Base-by-base conservation (phyloP, 306 rosid species). In the Quercus ilex region DNA sequence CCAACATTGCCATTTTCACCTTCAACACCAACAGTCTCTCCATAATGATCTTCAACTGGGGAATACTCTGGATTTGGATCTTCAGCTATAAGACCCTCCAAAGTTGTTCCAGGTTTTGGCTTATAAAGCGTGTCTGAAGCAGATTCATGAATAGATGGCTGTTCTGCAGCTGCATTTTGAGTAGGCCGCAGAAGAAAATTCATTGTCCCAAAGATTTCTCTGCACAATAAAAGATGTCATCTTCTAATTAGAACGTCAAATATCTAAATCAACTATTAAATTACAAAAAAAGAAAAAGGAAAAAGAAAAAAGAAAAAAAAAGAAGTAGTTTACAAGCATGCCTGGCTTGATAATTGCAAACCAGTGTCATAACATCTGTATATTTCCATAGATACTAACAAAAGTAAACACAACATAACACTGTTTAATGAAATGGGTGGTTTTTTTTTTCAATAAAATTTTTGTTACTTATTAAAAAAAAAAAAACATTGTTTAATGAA, bases 121-220 rank as follows among this genome's bases (percentile, higher is more conserved):
- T 86, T 73, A 2, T 81, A 84, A 71, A 71, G 77, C 5, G 76
- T 28, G 18, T 83, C 92, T 19, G 71, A 75, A 57, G 82, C 89
- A 74, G 91, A 77, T 69, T 84, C 90, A 17, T 82, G 87, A 64
- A 55, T 35, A 21, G 90, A 8, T 4, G 84, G 73, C 67, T 77
- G 88, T 10, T 95, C 99, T 67, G 82, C 70, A 23, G 87, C 69
- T 69, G 79, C 83, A 67, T 52, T 79, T 41, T 85, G 80, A 9
- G 89, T 78, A 74, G 98, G 87, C 68, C 97, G 89, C 76, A 80
- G 79, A 79, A 95, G 76, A 25, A 95, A 93, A 90, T 91, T 95
- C 99, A 95, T 95, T 55, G 64, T 80, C 83, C 77, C 80, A 21
- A 1, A 52, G 77, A 73, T 53, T 64, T 46, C 4, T 28, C 87